A percentile compares a stretch with the other conserved stretches of the same genome.
phyloP scores from a whole-genome alignment of 83 land plant species.

The Thuja plicata region DNA sequence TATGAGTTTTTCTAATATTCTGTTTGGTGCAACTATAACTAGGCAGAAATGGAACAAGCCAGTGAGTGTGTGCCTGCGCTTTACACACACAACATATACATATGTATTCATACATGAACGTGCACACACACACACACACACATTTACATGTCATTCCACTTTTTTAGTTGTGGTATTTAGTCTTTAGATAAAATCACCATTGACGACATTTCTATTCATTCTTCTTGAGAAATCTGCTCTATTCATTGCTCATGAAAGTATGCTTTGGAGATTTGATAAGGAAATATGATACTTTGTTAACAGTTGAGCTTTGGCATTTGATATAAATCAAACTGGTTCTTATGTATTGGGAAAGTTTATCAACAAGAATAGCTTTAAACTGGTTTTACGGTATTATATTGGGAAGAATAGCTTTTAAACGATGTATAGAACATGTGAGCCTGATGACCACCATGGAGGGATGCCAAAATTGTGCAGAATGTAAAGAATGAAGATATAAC shows the following conservation, averaged over 20 bases:
- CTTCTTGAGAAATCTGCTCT: not conserved
- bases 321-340: not conserved
- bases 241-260: not conserved
- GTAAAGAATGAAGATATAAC: not conserved
- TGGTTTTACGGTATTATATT: not conserved
- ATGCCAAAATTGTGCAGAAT: not conserved
- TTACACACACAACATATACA: too few species aligned
- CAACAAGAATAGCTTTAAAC: not conserved
- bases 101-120: too few species aligned
- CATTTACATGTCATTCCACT: too few species aligned
- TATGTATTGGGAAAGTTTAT: not conserved
- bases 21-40: not conserved
- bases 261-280: not conserved
- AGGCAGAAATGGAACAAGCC: not conserved
- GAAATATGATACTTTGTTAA: not conserved
- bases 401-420: not conserved
- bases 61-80: not conserved
- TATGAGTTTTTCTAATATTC: not conserved
- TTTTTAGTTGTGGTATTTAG: not conserved
- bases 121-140: too few species aligned
- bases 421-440: not conserved
- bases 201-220: not conserved
- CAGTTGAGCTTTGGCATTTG: not conserved
- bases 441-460: not conserved
- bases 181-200: not conserved